phyloP scores from a whole-genome alignment of 352 stramenopile species.

The Globisporangium paroecandrum region DNA sequence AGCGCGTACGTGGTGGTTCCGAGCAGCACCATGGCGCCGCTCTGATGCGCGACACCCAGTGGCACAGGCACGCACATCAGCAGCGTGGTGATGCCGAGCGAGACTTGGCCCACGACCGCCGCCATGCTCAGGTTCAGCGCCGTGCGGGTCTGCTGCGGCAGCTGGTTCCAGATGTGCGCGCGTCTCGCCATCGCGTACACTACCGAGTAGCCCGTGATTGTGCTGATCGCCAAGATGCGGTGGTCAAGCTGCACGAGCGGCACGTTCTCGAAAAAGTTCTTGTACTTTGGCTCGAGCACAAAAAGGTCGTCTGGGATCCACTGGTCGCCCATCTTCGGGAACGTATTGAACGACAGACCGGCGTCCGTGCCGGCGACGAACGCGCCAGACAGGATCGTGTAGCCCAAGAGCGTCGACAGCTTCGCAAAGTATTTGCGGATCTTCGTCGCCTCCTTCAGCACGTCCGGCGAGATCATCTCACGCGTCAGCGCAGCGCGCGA shows the following conservation, averaged over 20 bases:
- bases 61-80: slow-evolving; percentile 95
- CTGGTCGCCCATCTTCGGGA: slow-evolving; percentile 93
- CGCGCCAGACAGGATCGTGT: slow-evolving; percentile 86
- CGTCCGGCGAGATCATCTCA: slow-evolving; percentile 80
- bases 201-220: slow-evolving; percentile 63
- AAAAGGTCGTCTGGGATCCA: slow-evolving; percentile 95
- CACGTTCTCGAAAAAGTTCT: slow-evolving; percentile 98
- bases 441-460: slow-evolving; percentile 54
- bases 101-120: slow-evolving; percentile 77
- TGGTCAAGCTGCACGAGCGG: slow-evolving; percentile 97
- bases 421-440: slow-evolving; percentile 69
- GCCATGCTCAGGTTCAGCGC: slow-evolving; percentile 78
- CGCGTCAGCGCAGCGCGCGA: slow-evolving; percentile 54
- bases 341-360: slow-evolving; percentile 98
- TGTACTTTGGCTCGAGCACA: slow-evolving; percentile 85
- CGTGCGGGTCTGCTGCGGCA: slow-evolving; percentile 73
- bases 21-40: slow-evolving; percentile 94
- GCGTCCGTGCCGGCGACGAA: slow-evolving; percentile 99
- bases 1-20: slow-evolving; percentile 90
- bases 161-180: slow-evolving; percentile 78
- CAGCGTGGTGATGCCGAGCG: slow-evolving; percentile 96
- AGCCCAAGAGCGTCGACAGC: slow-evolving; percentile 62
- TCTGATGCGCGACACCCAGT: slow-evolving; percentile 95
- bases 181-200: slow-evolving; percentile 70
- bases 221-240: slow-evolving; percentile 91